These are phyloP conservation scores for Dryadomyces sulphureus DNA, from an alignment of 2,329 filamentous ascomycete species.

Conservation along the genomic window DNA sequence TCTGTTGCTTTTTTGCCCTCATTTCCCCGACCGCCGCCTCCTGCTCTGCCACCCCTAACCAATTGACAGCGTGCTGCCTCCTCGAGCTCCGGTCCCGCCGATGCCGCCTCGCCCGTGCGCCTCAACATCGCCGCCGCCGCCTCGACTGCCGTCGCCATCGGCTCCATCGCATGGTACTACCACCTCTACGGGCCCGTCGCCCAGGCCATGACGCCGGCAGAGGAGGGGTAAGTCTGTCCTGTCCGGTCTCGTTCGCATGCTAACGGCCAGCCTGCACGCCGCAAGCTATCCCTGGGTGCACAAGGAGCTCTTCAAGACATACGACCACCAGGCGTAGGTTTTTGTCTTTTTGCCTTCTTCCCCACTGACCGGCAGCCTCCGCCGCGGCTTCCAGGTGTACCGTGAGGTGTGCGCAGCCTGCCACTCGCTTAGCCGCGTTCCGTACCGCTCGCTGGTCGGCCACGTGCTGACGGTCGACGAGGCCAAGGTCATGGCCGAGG, in stretches of 20 bases:
- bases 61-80: slow-evolving; percentile 47
- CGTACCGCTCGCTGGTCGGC: slow-evolving; percentile 86
- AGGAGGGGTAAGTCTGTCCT: slow-evolving; percentile 84
- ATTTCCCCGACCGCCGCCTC: background rate
- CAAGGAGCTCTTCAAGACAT: slow-evolving; percentile 81
- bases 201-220: slow-evolving; percentile 79
- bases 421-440: slow-evolving; percentile 89
- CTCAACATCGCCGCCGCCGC: slow-evolving; percentile 76
- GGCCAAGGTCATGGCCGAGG: slow-evolving; percentile 92
- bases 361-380: slow-evolving; percentile 46
- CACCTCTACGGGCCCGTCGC: slow-evolving; percentile 84
- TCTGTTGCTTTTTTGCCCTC: slow-evolving; percentile 4
- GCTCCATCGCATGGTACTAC: slow-evolving; percentile 93
- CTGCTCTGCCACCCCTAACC: background rate
- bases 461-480: slow-evolving; percentile 90
- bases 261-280: slow-evolving; percentile 60
- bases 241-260: background rate
- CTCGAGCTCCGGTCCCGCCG: slow-evolving; percentile 54
- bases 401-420: slow-evolving; percentile 95
- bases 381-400: slow-evolving; percentile 99
- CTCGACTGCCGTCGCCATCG: slow-evolving; percentile 74
- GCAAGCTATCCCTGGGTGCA: slow-evolving; percentile 95
- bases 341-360: background rate
- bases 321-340: slow-evolving; percentile 88
- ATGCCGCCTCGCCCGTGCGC: slow-evolving; percentile 52